Evolutionary conservation across 768 basidiomycete species (phyloP).

Genomic region (Pluteus cervinus): DNA sequence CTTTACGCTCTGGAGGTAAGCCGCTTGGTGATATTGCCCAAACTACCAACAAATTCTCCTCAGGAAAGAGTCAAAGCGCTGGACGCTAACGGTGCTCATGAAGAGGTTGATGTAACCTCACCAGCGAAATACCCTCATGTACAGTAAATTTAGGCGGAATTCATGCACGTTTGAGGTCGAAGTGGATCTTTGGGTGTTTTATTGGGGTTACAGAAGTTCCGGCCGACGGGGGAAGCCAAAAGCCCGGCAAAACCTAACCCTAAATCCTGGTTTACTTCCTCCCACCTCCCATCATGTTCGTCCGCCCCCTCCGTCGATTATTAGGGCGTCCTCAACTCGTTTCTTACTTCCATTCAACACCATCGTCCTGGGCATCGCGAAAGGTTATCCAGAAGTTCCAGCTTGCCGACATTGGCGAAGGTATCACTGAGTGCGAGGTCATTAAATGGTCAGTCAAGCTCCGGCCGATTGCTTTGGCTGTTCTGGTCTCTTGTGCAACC

Average conservation of each 20-base stretch:
- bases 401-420: constrained; percentile 84
- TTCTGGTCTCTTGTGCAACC: constrained; percentile 7
- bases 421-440: constrained; percentile 87
- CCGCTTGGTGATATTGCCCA: too few species aligned
- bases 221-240: too few species aligned
- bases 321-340: constrained; percentile 20
- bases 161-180: constrained; percentile 55
- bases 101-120: too few species aligned
- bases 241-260: constrained; percentile 15
- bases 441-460: constrained; percentile 64
- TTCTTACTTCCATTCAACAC: constrained; percentile 27
- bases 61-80: too few species aligned
- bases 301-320: constrained; percentile 26
- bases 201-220: too few species aligned
- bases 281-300: constrained; percentile 23
- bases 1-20: constrained; percentile 74
- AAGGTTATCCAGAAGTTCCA: constrained; percentile 57
- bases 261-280: constrained; percentile 16
- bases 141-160: too few species aligned
- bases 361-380: constrained; percentile 20
- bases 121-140: too few species aligned
- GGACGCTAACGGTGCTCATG: too few species aligned
- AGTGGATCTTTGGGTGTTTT: constrained; percentile 65
- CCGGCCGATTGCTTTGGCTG: constrained; percentile 19
- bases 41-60: too few species aligned